Conservation (phyloP, 2,329 filamentous ascomycete genomes). For the Gliomastix tumulicola region DNA sequence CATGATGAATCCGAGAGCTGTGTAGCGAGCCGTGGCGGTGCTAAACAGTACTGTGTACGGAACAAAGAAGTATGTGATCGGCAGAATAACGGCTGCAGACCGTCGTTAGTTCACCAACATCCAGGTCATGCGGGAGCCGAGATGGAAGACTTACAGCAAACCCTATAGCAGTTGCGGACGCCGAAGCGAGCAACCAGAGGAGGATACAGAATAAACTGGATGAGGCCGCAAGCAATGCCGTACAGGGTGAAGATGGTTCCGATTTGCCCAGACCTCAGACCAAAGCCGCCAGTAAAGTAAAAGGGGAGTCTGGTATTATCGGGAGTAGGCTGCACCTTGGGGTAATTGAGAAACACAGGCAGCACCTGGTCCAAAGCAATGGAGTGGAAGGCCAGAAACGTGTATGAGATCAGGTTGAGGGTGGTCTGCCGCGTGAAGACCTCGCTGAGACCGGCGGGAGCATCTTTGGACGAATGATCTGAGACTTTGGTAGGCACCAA, state of each 20-base stretch:
- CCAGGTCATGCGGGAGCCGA: too few relatives aligned
- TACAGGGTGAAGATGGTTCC: conserved; percentile 82
- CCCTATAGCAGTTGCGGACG: conserved; percentile 64
- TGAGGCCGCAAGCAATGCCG: conserved; percentile 69
- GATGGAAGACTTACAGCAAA: conserved; percentile 50
- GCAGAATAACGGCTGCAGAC: conserved; percentile 56
- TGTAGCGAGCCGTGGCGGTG: conserved; percentile 40
- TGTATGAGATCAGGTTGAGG: conserved; percentile 71
- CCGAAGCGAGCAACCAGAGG: conserved; percentile 66
- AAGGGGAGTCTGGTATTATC: conserved; percentile 63
- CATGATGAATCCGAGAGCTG: conserved; percentile 61
- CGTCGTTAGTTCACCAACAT: too few relatives aligned
- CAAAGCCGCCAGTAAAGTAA: conserved; percentile 78
- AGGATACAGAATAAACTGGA: conserved; percentile 85
- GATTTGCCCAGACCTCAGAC: conserved; percentile 64
- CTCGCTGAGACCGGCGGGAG: conserved; percentile 1
- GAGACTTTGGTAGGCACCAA: conserved; percentile 32
- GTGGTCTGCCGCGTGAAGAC: conserved; percentile 70
- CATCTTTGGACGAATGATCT: background rate
- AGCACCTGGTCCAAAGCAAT: conserved; percentile 84
- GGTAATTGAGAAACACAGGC: conserved; percentile 82
- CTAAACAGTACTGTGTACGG: conserved; percentile 69
- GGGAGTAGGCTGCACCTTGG: conserved; percentile 46
- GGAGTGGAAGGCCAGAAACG: conserved; percentile 72
- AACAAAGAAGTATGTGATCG: conserved; percentile 71